phyloP scores from a whole-genome alignment of 2,329 filamentous ascomycete species.

The Trichothecium roseum region DNA sequence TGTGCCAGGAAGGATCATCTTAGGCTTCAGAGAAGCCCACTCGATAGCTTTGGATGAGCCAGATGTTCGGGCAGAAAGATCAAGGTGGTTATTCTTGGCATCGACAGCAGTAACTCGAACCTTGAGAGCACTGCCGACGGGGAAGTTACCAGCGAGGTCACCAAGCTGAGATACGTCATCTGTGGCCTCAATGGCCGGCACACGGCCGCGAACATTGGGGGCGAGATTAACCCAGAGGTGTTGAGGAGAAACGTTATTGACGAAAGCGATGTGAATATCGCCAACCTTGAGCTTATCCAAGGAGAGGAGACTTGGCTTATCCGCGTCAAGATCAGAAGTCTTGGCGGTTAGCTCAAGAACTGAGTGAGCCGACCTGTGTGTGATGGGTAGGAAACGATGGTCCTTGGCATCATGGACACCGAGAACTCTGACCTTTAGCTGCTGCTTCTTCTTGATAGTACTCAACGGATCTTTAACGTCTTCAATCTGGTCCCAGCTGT shows the following conservation, averaged over 20 bases:
- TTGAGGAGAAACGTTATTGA: conserved; percentile 78
- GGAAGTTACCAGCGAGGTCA: conserved; percentile 70
- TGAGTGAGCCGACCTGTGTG: conserved; percentile 70
- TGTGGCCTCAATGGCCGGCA: conserved; percentile 74
- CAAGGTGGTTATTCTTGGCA: conserved; percentile 60
- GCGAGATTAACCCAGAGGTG: conserved; percentile 87
- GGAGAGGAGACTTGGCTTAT: conserved; percentile 42
- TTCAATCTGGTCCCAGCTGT: conserved; percentile 76
- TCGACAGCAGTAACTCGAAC: conserved; percentile 72
- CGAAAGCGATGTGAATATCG: conserved; percentile 66
- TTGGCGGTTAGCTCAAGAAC: conserved; percentile 85
- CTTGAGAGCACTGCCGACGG: conserved; percentile 77
- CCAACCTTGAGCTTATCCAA: conserved; percentile 65
- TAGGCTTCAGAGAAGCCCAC: conserved; percentile 62
- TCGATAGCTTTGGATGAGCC: conserved; percentile 38
- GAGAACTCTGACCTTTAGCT: conserved; percentile 65
- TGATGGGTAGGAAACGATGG: conserved; percentile 84
- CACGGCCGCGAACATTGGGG: conserved; percentile 74
- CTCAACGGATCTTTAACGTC: conserved; percentile 71
- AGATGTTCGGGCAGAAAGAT: conserved; percentile 69
- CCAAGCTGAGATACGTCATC: conserved; percentile 74
- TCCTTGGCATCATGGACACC: conserved; percentile 85
- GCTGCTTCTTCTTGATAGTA: conserved; percentile 60
- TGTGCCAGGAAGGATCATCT: conserved; percentile 72
- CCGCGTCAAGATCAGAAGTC: conserved; percentile 49